Conservation (phyloP, 2,329 filamentous ascomycete genomes). For the Parastagonospora avenae region DNA sequence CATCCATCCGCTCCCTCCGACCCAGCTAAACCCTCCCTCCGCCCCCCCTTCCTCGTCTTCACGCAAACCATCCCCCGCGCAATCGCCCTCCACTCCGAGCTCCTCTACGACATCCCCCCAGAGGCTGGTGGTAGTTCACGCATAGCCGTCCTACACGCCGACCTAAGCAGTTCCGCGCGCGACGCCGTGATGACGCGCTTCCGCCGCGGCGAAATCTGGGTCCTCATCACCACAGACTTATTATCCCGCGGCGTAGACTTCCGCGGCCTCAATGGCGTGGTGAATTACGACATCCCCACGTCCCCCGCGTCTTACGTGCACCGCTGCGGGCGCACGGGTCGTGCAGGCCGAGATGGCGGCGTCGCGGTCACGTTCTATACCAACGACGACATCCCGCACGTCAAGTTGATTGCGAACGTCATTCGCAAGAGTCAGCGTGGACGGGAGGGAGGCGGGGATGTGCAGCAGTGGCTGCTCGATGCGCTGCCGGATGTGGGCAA, state of each 20-base stretch:
- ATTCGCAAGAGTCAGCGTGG: slow-evolving; percentile 67
- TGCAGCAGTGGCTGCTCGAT: slow-evolving; percentile 77
- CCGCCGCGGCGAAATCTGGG: slow-evolving; percentile 90
- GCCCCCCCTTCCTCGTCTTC: slow-evolving; percentile 92
- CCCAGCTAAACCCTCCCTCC: slow-evolving; percentile 57
- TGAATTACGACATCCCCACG: slow-evolving; percentile 97
- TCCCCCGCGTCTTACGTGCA: slow-evolving; percentile 90
- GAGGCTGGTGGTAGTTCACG: slow-evolving; percentile 83
- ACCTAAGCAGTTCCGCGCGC: slow-evolving; percentile 76
- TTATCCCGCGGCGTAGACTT: slow-evolving; percentile 93
- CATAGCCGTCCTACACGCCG: slow-evolving; percentile 88
- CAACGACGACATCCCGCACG: slow-evolving; percentile 86
- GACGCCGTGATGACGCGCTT: slow-evolving; percentile 86
- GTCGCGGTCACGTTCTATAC: slow-evolving; percentile 94
- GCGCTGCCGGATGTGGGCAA: slow-evolving; percentile 84
- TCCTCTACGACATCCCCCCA: slow-evolving; percentile 91
- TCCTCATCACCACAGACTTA: slow-evolving; percentile 94
- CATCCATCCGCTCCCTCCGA: slow-evolving; percentile 69
- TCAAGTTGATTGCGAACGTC: slow-evolving; percentile 92
- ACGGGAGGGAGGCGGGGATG: slow-evolving; percentile 56
- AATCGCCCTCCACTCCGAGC: slow-evolving; percentile 82
- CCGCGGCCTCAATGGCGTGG: slow-evolving; percentile 89
- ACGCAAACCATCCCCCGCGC: slow-evolving; percentile 95
- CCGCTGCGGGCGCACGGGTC: slow-evolving; percentile 86
- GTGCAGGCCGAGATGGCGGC: slow-evolving; percentile 85